phyloP scores from a whole-genome alignment of 495 filamentous ascomycete species.

The Daldinia grandis region DNA sequence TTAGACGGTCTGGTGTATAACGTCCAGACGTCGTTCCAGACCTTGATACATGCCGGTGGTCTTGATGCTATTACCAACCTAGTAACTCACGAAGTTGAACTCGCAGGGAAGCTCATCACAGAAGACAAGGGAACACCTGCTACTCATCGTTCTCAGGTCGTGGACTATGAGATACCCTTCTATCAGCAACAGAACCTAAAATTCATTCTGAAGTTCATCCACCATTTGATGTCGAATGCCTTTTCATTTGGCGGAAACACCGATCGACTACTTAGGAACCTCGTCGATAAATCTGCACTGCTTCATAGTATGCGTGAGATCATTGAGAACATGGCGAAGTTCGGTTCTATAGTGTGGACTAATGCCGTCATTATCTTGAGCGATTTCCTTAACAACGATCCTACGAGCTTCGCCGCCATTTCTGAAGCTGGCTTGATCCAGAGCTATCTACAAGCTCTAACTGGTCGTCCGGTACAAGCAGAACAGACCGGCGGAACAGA shows the following conservation, averaged over 20 bases:
- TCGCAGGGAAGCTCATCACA: constrained; percentile 68
- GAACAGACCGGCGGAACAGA: constrained; percentile 49
- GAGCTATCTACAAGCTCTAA: constrained; percentile 81
- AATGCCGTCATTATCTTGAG: constrained; percentile 88
- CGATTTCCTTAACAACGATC: constrained; percentile 98
- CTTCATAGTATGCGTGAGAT: constrained; percentile 80
- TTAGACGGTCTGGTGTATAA: constrained; percentile 86
- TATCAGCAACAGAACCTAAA: constrained; percentile 91
- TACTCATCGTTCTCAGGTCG: constrained; percentile 79
- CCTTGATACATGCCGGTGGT: constrained; percentile 78
- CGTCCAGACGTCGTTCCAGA: constrained; percentile 80
- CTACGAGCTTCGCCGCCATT: constrained; percentile 94
- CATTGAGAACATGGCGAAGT: constrained; percentile 78
- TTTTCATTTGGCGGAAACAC: constrained; percentile 73
- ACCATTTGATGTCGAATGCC: constrained; percentile 89
- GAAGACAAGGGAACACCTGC: constrained; percentile 76
- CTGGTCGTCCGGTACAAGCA: constrained; percentile 60
- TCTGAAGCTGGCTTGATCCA: constrained; percentile 91
- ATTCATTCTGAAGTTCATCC: constrained; percentile 94
- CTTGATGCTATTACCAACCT: constrained; percentile 88
- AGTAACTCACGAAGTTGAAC: constrained; percentile 79
- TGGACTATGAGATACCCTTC: constrained; percentile 92
- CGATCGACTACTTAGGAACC: constrained; percentile 86
- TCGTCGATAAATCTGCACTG: constrained; percentile 91
- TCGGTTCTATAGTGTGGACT: constrained; percentile 93